These are phyloP conservation scores for Volutella citrinella DNA, from an alignment of 2,329 filamentous ascomycete genomes.

Conservation along the genomic window DNA sequence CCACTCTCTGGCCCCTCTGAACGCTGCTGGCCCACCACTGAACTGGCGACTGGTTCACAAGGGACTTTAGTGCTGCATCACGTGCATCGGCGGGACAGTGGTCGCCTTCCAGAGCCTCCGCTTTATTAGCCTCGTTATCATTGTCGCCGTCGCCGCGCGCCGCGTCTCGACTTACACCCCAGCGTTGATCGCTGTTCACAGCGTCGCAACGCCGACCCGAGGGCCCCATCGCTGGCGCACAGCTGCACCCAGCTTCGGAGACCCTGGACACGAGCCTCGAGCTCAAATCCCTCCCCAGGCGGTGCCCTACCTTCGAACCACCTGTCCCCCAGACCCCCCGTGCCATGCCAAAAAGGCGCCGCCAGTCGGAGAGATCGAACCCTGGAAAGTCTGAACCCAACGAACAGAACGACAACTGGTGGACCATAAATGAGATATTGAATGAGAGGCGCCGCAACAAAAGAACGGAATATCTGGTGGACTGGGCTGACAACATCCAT, in stretches of 20 bases:
- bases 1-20: no score
- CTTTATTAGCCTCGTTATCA: constrained; percentile 20
- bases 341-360: constrained; percentile 33
- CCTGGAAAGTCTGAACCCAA: constrained; percentile 14
- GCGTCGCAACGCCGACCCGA: constrained; percentile 3
- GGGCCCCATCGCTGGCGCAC: constrained; percentile 10
- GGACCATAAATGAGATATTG: constrained; percentile 32
- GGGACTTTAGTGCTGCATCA: no score
- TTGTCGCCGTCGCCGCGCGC: constrained; percentile 22
- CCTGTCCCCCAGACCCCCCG: constrained; percentile 12
- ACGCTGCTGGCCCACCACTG: no score
- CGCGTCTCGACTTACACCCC: constrained; percentile 30
- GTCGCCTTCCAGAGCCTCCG: constrained; percentile 21
- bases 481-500: constrained; percentile 33
- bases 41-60: no score
- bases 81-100: constrained; percentile 22
- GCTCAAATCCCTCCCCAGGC: constrained; percentile 8
- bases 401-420: constrained; percentile 30
- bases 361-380: constrained; percentile 17
- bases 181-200: constrained; percentile 1
- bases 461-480: constrained; percentile 33
- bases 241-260: constrained; percentile 5
- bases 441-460: constrained; percentile 28
- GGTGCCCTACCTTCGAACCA: constrained; percentile 5
- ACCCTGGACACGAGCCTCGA: constrained; percentile 4